These are phyloP conservation scores for Penicillium oxalicum DNA, from an alignment of 2,329 filamentous ascomycete genomes.

Conservation along the genomic window DNA sequence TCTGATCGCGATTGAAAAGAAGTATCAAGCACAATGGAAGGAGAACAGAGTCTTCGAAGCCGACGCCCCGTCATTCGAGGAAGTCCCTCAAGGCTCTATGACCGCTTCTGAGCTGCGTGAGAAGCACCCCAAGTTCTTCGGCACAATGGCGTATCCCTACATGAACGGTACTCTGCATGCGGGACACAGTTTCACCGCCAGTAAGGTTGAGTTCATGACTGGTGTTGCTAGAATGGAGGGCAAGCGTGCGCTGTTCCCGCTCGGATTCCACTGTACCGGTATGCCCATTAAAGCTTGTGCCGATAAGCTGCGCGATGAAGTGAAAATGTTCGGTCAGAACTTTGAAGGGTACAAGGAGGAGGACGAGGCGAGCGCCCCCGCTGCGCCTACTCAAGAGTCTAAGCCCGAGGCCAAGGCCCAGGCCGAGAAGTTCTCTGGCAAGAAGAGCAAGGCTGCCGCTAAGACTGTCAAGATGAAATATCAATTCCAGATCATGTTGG, in stretches of 20 bases:
- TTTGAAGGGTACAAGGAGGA: constrained; percentile 73
- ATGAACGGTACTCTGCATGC: constrained; percentile 87
- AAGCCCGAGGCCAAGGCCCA: constrained; percentile 68
- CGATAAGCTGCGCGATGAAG: constrained; percentile 87
- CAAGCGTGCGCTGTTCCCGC: constrained; percentile 78
- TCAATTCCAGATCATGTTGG: constrained; percentile 90
- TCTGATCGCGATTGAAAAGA: constrained; percentile 60
- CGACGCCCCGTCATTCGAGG: constrained; percentile 71
- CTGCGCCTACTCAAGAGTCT: constrained; percentile 50
- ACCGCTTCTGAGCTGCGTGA: constrained; percentile 68
- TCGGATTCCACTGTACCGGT: constrained; percentile 93
- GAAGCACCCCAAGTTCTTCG: constrained; percentile 87
- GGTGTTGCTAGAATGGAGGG: constrained; percentile 88
- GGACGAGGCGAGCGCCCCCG: constrained; percentile 44
- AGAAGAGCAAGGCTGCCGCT: constrained; percentile 84
- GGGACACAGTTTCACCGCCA: constrained; percentile 85
- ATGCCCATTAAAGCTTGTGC: constrained; percentile 98
- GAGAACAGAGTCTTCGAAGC: constrained; percentile 73
- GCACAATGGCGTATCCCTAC: constrained; percentile 69
- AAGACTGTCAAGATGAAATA: constrained; percentile 94
- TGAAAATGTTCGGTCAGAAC: constrained; percentile 78
- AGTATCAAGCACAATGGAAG: constrained; percentile 83
- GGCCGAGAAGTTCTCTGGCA: constrained; percentile 82
- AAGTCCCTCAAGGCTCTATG: constrained; percentile 70
- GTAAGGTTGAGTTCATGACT: constrained; percentile 86